Conservation (phyloP, 176 grass and related monocot species). For the Rhipidocladum racemiflorum region DNA sequence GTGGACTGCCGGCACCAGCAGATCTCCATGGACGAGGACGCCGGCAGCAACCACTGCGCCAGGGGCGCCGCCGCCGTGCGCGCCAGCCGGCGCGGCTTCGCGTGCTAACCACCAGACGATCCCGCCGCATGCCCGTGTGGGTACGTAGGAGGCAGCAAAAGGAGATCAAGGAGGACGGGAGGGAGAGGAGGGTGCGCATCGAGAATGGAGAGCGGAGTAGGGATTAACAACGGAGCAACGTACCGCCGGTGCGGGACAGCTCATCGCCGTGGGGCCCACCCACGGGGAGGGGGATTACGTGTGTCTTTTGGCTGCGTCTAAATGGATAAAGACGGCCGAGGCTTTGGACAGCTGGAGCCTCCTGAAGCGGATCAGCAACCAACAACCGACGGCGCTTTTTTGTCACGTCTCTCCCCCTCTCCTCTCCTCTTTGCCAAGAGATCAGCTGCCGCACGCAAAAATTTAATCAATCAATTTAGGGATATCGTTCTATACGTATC, state of each 20-base stretch:
- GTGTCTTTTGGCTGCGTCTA: constrained; percentile 27
- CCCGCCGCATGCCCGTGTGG: neutral
- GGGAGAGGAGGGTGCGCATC: too few species aligned
- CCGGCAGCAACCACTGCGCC: neutral
- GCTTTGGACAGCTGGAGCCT: constrained; percentile 19
- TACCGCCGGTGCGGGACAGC: neutral
- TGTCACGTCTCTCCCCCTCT: neutral
- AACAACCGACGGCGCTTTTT: neutral
- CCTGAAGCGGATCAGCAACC: constrained; percentile 23
- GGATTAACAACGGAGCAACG: neutral
- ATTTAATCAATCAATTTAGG: neutral
- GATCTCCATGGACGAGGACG: constrained; percentile 52
- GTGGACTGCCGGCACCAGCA: constrained; percentile 57
- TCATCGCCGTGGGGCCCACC: neutral
- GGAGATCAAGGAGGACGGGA: neutral
- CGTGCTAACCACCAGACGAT: constrained; percentile 1
- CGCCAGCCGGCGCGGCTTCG: constrained; percentile 15
- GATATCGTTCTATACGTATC: too few species aligned
- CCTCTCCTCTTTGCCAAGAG: neutral
- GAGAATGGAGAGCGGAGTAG: neutral
- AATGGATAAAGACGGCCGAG: constrained; percentile 40
- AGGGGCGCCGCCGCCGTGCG: neutral
- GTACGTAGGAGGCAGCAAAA: neutral
- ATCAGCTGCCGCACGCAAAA: neutral
- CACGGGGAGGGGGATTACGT: constrained; percentile 10